Conservation (phyloP, 225 moss, liverwort and hornwort species). For the Sphagnum contortum region DNA sequence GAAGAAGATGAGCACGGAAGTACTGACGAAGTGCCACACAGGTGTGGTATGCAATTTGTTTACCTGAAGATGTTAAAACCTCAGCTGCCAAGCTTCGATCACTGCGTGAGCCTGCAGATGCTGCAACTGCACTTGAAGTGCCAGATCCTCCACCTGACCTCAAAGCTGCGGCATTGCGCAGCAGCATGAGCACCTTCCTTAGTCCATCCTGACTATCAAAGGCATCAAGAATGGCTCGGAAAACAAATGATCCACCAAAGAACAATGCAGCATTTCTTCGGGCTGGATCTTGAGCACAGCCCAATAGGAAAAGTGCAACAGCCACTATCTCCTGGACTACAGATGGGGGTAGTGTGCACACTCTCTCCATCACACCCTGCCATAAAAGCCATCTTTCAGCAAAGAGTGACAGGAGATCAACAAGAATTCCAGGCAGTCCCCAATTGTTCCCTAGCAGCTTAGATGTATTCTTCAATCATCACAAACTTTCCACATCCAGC, state of each 20-base stretch:
- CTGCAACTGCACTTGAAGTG: slow-evolving; percentile 49
- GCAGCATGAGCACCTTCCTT: slow-evolving; percentile 67
- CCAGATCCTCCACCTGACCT: slow-evolving; percentile 87
- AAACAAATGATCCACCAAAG: slow-evolving; percentile 92
- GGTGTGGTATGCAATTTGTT: slow-evolving; percentile 92
- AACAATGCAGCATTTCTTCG: slow-evolving; percentile 88
- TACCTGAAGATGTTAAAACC: slow-evolving; percentile 93
- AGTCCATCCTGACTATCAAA: slow-evolving; percentile 94
- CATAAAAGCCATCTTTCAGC: slow-evolving; percentile 1
- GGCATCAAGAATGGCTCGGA: slow-evolving; percentile 85
- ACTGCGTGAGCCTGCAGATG: slow-evolving; percentile 56
- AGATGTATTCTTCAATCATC: too few species aligned
- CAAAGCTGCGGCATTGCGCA: slow-evolving; percentile 82
- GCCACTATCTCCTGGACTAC: slow-evolving; percentile 81
- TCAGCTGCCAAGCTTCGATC: slow-evolving; percentile 90
- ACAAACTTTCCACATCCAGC: too few species aligned
- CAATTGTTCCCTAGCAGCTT: too few species aligned
- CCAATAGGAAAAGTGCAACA: slow-evolving; percentile 80
- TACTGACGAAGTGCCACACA: slow-evolving; percentile 89
- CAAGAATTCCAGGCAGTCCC: too few species aligned
- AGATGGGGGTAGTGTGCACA: slow-evolving; percentile 76
- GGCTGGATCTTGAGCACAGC: slow-evolving; percentile 84
- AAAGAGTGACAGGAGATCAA: too few species aligned
- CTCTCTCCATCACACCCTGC: slow-evolving; percentile 99
- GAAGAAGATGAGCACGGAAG: slow-evolving; percentile 83